Evolutionary conservation across 148 eudicot genomes (phyloP).

Genomic region (Vaccinium vitisidaea): DNA sequence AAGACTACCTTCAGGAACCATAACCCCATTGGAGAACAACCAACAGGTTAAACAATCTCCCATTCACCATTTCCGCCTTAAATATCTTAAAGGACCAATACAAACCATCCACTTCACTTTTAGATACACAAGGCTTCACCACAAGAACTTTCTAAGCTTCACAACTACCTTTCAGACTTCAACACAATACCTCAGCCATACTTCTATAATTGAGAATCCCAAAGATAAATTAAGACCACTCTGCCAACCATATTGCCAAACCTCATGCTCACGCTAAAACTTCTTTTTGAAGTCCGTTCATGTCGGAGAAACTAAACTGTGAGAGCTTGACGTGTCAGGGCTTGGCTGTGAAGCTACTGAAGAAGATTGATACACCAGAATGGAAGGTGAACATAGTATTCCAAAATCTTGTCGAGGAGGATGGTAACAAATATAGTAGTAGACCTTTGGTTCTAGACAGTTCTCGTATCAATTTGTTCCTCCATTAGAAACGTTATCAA

Average conservation of each 20-base stretch:
- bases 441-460: neutral
- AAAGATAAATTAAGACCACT: neutral
- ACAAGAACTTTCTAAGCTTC: neutral
- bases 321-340: neutral
- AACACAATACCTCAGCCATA: neutral
- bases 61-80: neutral
- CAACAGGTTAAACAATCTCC: neutral
- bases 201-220: neutral
- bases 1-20: neutral
- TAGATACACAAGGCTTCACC: neutral
- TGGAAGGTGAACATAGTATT: neutral
- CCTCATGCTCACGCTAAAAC: neutral
- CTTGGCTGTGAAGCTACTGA: neutral
- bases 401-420: neutral
- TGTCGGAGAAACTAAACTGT: neutral
- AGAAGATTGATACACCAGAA: neutral
- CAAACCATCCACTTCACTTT: conserved; percentile 1
- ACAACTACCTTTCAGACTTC: neutral
- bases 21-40: neutral
- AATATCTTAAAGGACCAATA: neutral
- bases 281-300: neutral
- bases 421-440: neutral
- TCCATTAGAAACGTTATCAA: neutral
- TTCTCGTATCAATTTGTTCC: neutral
- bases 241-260: neutral